Evolutionary conservation across 345 rosid species (phyloP), one percentile per base, ranked within the genome.

Genomic region (Physaria fendleri): DNA sequence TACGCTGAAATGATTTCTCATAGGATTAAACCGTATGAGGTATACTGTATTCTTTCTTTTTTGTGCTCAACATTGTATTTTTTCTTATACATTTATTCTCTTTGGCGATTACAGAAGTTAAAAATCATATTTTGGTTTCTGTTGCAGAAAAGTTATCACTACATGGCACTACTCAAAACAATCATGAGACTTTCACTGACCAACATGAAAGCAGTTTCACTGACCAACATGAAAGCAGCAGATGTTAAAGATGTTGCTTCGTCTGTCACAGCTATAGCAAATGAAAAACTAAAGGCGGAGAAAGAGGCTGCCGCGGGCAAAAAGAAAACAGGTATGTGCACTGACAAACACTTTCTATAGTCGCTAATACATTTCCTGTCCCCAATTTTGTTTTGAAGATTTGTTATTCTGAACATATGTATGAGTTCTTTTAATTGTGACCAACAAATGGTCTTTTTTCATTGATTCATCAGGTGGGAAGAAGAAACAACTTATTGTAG

Each of bases 191-290:
- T 77, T 37, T 87, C 99, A 8, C 37, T 85, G 81, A 76, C 79
- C 24, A 28, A n/a, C n/a, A n/a, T n/a, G n/a, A n/a, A n/a, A n/a
- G n/a, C n/a, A n/a, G n/a, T n/a, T n/a, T n/a, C n/a, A n/a, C n/a
- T n/a, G n/a, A n/a, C n/a, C n/a, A n/a, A 72, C 66, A 44, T 90
- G 77, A 94, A 85, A 71, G 95, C 92, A 1, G 88, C 99, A 20
- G 99, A 90, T 76, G 96, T 85, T 42, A 87, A 87, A 77, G 99
- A 94, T 13, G 82, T 94, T 67, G 84, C 96, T 1, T 83, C 96
- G 37, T 83, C 99, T 3, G 41, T 94, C 44, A 81, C 92, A 54
- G 87, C 99, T 27, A 83, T 94, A 62, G 92, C 92, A 8, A 90
- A 87, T 78, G 99, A 90, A 65, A 93, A 94, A 65, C 73, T 94